Conservation (phyloP, 2,329 filamentous ascomycete species). For the Coniochaeta prunicola region DNA sequence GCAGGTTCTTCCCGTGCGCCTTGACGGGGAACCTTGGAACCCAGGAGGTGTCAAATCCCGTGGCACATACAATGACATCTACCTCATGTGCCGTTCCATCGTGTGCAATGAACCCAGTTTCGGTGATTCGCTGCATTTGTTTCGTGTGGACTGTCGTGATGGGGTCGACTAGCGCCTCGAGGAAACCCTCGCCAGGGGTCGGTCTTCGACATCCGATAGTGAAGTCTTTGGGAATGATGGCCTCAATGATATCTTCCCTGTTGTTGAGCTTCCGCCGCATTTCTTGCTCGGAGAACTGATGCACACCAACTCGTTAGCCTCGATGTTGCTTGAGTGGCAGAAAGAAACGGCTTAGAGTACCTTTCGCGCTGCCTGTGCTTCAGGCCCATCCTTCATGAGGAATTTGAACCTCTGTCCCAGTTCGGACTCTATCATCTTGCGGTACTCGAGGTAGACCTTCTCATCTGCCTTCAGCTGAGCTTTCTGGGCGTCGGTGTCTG, state of each 20-base stretch:
- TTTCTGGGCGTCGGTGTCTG: slow-evolving; percentile 5
- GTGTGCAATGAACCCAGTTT: not conserved
- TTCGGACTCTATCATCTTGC: slow-evolving; percentile 6
- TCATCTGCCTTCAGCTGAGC: not conserved
- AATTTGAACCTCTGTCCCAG: slow-evolving; percentile 4
- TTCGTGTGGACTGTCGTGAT: slow-evolving; percentile 1
- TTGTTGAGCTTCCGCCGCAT: slow-evolving; percentile 3
- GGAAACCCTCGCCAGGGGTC: slow-evolving; percentile 5
- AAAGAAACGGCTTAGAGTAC: not conserved
- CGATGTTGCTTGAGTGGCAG: not conserved
- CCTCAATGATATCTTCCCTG: not conserved
- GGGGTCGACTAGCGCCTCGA: slow-evolving; percentile 3
- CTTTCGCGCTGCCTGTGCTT: not conserved
- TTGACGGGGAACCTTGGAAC: not conserved
- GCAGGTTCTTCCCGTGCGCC: not conserved
- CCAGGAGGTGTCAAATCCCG: slow-evolving; percentile 2
- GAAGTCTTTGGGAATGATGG: slow-evolving; percentile 6
- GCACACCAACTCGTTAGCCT: not conserved
- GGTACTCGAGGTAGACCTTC: slow-evolving; percentile 3
- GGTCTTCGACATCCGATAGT: slow-evolving; percentile 2
- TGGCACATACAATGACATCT: slow-evolving; percentile 4
- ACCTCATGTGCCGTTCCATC: not conserved
- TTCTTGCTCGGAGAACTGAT: slow-evolving; percentile 3
- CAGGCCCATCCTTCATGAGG: slow-evolving; percentile 2
- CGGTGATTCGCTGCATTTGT: not conserved